Base-by-base conservation (phyloP, 371 early-diverging fungal species). In the Dinochytrium kinnereticum region DNA sequence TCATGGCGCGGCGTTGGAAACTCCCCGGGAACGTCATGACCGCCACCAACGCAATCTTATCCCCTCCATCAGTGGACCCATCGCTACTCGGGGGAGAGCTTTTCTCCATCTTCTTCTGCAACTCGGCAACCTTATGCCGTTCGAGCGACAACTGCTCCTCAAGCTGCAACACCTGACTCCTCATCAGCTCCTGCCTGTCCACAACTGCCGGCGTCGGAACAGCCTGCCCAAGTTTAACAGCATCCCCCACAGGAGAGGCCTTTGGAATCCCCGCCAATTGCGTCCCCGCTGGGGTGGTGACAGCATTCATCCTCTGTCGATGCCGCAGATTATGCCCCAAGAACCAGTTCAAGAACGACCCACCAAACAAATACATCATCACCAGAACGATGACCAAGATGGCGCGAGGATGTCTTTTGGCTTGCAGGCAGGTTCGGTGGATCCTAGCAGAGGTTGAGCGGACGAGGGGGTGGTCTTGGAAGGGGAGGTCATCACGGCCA, bases 301-400 rank as follows among this genome's bases (percentile, higher is more conserved):
- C 30, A 44, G 44, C 7, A 19, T 44, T 7, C 19, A 13, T 44
- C 7, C 44, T 7, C n/a, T n/a, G n/a, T n/a, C n/a, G n/a, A n/a
- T n/a, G n/a, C 15, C 49, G 49, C 15, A 49, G 49, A n/a, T 49
- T 13, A 30, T 19, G 10, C 26, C 57, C 57, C 5, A 55, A 26
- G 57, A 55, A 55, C 57, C 57, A 55, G 57, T 7, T 26, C 17
- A 55, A 55, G 57, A 55, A 30, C 26, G 57, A 24, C 10, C 57
- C 57, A 26, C 57, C 57, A 55, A 55, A 55, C 57, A 55, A 7
- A 26, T 55, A 55, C 17, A 55, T 10, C 5, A 55, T 10, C 7
- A 55, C 57, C 10, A 55, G 7, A 26, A 30, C 7, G 57, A 24
- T 10, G 24, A 55, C 24, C 17, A 55, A 5, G 24, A 55, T 7